Percentiles rank a stretch among this genome's conserved stretches.
Conservation (phyloP, 257 asterid species). For the Salvia splendens region DNA sequence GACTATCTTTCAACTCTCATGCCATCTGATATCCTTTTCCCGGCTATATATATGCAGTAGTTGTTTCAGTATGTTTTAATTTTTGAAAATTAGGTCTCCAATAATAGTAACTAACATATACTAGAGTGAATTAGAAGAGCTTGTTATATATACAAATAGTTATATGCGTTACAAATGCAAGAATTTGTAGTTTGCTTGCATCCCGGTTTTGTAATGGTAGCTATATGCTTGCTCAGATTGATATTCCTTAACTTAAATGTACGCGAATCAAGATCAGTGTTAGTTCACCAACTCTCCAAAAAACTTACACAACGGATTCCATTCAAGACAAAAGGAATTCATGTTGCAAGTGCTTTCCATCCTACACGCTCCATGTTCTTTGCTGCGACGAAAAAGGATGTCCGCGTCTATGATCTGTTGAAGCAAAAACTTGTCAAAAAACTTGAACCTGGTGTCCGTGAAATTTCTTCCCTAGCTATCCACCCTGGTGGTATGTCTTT, state of each 20-base stretch:
- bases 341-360: constrained; percentile 86
- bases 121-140: background rate
- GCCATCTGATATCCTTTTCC: constrained; percentile 97
- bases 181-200: background rate
- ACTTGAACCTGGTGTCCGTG: constrained; percentile 89
- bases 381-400: constrained; percentile 75
- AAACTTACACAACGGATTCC: constrained; percentile 70
- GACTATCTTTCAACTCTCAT: constrained; percentile 83
- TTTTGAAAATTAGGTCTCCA: constrained; percentile 5
- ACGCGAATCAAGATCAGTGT: constrained; percentile 82
- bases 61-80: constrained; percentile 17
- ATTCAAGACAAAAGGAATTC: constrained; percentile 85
- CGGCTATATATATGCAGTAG: constrained; percentile 22
- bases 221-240: constrained; percentile 28
- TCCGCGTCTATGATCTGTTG: constrained; percentile 80
- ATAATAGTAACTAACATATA: background rate
- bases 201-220: background rate
- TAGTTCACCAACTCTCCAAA: constrained; percentile 83
- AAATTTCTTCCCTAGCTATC: constrained; percentile 83
- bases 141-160: constrained; percentile 1
- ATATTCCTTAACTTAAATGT: constrained; percentile 59
- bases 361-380: constrained; percentile 85
- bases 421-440: constrained; percentile 77
- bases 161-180: constrained; percentile 16
- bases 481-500: constrained; percentile 79